Evolutionary conservation across 768 basidiomycete species (phyloP), one percentile per base, ranked within the genome.

Genomic region (Chalciporus chontae): DNA sequence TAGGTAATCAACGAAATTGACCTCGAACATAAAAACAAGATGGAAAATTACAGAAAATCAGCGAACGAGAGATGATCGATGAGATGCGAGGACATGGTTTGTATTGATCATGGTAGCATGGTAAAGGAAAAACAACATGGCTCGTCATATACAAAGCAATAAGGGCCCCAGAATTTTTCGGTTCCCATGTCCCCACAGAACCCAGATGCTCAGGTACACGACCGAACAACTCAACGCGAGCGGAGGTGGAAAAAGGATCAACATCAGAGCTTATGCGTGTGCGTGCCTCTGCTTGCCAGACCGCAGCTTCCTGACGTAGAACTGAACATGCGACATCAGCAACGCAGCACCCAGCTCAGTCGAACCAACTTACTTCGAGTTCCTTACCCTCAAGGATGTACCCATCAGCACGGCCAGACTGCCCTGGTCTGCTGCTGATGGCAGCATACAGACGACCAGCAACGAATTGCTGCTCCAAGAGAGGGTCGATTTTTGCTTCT

Each of bases 341-440:
- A 45, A 41, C 43, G 50, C 47, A 51, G 34, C 26, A 37, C 26
- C 14, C 18, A 27, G 19, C 11, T 10, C 21, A 29, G 10, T 29
- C 2, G 26, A 13, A 8, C 2, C 40, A 15, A 52, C 79, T 44
- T 57, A 95, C 93, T 81, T 98, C 94, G 48, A 98, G 85, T 71
- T 99, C 96, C 76, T 91, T 94, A 66, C 96, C 96, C 78, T 99
- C 96, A 47, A 99, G 83, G 56, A 99, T 77, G 74, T 98, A 97
- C 45, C 96, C 96, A 70, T 99, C 96, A 50, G 88, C 85, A 58
- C 96, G 93, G 24, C 96, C 96, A 48, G 84, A 89, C 72, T 99
- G 96, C 36, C 96, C 96, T 49, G 96, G 96, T 70, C 96, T 85
- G 71, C 91, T 94, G 52, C 93, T 84, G 71, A 99, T 87, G 61